A percentile compares a stretch with the other conserved stretches of the same genome.
Conservation (phyloP, 441 rosid species). For the Raphanus hybrid region DNA sequence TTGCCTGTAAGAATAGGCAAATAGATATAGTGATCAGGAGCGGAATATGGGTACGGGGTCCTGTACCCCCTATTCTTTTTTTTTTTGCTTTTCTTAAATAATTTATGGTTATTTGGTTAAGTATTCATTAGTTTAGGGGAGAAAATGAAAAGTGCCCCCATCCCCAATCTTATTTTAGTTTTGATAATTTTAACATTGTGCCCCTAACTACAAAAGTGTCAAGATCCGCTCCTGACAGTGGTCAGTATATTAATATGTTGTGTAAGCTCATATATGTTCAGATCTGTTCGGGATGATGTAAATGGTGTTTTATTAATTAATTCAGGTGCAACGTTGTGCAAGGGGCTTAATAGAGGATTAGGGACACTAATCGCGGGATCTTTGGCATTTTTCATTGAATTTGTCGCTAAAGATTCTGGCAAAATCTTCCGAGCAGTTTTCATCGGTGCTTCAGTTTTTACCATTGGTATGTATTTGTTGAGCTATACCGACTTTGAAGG, state of each 20-base stretch:
- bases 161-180: too few relatives aligned
- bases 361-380: slow-evolving; percentile 82
- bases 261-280: background rate
- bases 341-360: slow-evolving; percentile 82
- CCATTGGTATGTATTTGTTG: slow-evolving; percentile 52
- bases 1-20: background rate
- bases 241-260: background rate
- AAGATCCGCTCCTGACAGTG: background rate
- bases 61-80: too few relatives aligned
- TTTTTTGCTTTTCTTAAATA: too few relatives aligned
- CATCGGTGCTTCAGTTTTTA: slow-evolving; percentile 66
- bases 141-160: too few relatives aligned
- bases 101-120: too few relatives aligned
- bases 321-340: slow-evolving; percentile 85
- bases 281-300: slow-evolving; percentile 1
- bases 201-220: too few relatives aligned
- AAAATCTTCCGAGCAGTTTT: slow-evolving; percentile 63
- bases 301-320: slow-evolving; percentile 17
- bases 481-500: background rate
- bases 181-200: too few relatives aligned
- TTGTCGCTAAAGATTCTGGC: slow-evolving; percentile 56
- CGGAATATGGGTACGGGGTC: too few relatives aligned
- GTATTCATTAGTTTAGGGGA: too few relatives aligned
- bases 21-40: too few relatives aligned
- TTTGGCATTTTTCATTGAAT: slow-evolving; percentile 70